A percentile compares a stretch with the other conserved stretches of the same genome.
Conservation (phyloP, 2,329 filamentous ascomycete genomes). For the Curvularia sp. region DNA sequence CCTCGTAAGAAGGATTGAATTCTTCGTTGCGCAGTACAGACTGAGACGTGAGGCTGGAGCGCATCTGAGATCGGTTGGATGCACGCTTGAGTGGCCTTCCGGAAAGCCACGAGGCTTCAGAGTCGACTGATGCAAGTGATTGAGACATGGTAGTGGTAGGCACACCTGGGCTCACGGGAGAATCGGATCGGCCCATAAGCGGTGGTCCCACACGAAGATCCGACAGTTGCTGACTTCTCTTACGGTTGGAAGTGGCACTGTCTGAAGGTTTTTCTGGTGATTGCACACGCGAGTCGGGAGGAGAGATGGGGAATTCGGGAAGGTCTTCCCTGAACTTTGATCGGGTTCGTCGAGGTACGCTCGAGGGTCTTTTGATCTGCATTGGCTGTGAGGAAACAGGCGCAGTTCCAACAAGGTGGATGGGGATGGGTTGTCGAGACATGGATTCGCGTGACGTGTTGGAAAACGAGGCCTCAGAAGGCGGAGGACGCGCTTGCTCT, state of each 20-base stretch:
- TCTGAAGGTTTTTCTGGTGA: slow-evolving; percentile 71
- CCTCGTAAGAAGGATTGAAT: slow-evolving; percentile 68
- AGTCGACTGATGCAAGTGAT: slow-evolving; percentile 92
- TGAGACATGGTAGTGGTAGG: slow-evolving; percentile 65
- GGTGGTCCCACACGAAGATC: slow-evolving; percentile 38
- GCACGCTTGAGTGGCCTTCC: slow-evolving; percentile 66
- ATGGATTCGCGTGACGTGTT: slow-evolving; percentile 93
- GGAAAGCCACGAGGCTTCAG: slow-evolving; percentile 94
- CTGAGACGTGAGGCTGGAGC: slow-evolving; percentile 56
- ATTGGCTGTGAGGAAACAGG: slow-evolving; percentile 40
- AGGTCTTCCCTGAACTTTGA: slow-evolving; percentile 93
- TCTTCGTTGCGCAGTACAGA: slow-evolving; percentile 57
- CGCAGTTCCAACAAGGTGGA: slow-evolving; percentile 55
- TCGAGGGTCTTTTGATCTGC: slow-evolving; percentile 57
- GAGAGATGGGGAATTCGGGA: slow-evolving; percentile 84
- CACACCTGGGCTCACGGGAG: slow-evolving; percentile 48
- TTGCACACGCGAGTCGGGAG: slow-evolving; percentile 79
- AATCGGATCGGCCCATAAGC: slow-evolving; percentile 50
- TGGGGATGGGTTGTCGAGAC: slow-evolving; percentile 61
- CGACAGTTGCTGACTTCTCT: slow-evolving; percentile 50
- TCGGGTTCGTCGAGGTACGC: slow-evolving; percentile 77
- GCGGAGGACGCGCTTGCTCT: slow-evolving; percentile 60
- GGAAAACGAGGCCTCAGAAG: slow-evolving; percentile 77
- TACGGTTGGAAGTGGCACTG: slow-evolving; percentile 51
- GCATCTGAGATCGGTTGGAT: slow-evolving; percentile 54